phyloP scores from a whole-genome alignment of 768 basidiomycete species.

The Collybia sordida region DNA sequence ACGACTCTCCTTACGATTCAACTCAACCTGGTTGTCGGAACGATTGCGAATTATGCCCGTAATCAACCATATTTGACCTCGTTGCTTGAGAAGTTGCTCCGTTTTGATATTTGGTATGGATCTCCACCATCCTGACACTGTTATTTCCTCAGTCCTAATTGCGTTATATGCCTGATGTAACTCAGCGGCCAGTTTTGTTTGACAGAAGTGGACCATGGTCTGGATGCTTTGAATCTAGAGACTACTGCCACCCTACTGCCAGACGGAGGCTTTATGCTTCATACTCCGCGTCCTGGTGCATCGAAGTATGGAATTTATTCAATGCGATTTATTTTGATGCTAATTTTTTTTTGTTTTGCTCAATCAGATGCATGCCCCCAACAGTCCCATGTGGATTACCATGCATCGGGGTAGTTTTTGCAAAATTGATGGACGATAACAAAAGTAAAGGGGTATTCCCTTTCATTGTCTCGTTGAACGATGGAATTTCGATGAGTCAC shows the following conservation, averaged over 20 bases:
- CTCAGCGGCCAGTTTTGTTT: too few species aligned
- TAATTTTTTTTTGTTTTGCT: not conserved
- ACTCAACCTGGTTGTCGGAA: too few species aligned
- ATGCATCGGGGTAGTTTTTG: constrained; percentile 40
- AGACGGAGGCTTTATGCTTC: constrained; percentile 34
- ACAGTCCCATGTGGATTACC: constrained; percentile 34
- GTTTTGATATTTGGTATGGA: too few species aligned
- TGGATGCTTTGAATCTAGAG: constrained; percentile 28
- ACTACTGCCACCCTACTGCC: constrained; percentile 39
- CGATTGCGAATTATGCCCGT: too few species aligned
- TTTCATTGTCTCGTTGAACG: constrained; percentile 37
- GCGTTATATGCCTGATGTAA: too few species aligned
- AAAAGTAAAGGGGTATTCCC: constrained; percentile 33
- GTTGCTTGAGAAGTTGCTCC: too few species aligned
- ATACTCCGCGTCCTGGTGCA: constrained; percentile 32
- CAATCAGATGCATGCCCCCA: constrained; percentile 45
- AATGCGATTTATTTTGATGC: not conserved
- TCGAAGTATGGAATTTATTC: constrained; percentile 31
- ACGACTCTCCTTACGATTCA: too few species aligned
- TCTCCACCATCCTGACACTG: too few species aligned
- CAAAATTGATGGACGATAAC: constrained; percentile 32
- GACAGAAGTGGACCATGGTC: not conserved
- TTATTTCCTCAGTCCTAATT: too few species aligned
- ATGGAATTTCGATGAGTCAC: constrained; percentile 33
- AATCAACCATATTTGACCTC: too few species aligned